These are phyloP conservation scores for Cadophora luteo-olivacea DNA, from an alignment of 2,329 filamentous ascomycete species.

Conservation along the genomic window DNA sequence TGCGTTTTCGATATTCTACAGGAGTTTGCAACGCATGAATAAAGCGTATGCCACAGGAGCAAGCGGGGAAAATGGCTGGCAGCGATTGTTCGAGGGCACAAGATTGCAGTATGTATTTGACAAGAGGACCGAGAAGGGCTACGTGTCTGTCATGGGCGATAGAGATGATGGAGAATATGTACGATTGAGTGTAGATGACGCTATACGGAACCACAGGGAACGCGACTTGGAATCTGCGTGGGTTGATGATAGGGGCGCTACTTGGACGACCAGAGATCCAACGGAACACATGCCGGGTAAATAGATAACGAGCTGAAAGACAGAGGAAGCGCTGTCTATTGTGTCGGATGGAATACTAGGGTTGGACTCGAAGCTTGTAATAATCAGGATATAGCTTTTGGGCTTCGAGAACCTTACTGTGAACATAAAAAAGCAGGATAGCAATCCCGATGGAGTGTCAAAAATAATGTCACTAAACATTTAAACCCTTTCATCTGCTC, in stretches of 20 bases:
- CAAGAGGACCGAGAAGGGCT: constrained; percentile 31
- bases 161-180: constrained; percentile 20
- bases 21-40: constrained; percentile 39
- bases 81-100: constrained; percentile 39
- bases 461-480: background rate
- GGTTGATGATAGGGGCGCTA: constrained; percentile 32
- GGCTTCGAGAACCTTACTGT: background rate
- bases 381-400: constrained; percentile 9
- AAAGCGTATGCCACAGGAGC: constrained; percentile 38
- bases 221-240: constrained; percentile 35
- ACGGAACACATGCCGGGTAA: background rate
- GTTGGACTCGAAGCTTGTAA: constrained; percentile 10
- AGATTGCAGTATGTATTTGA: constrained; percentile 39
- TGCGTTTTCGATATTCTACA: constrained; percentile 65
- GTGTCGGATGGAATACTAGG: background rate
- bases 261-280: constrained; percentile 10
- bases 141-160: constrained; percentile 32
- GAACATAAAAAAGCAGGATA: background rate
- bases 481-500: background rate
- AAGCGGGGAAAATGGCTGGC: constrained; percentile 41
- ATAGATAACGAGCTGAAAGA: background rate
- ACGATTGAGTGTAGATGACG: constrained; percentile 19
- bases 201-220: constrained; percentile 14
- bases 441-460: background rate
- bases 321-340: background rate